A percentile compares a stretch with the other conserved stretches of the same genome.
Conservation (phyloP, 805 yeast species). For the Saturnispora galanensis region DNA sequence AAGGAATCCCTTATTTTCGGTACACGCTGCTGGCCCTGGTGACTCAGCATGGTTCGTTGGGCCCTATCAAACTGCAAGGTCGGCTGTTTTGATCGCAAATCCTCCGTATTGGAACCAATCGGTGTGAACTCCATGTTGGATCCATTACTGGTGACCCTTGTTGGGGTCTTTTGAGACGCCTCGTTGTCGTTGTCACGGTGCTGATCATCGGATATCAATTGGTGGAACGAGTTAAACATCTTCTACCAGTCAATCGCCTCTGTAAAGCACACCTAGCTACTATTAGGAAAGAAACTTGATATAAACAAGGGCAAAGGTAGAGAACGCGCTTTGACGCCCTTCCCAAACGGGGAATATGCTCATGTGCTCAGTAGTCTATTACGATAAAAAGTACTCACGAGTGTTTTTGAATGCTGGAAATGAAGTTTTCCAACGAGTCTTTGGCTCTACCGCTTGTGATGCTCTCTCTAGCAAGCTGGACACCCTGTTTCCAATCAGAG, state of each 20-base stretch:
- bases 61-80: conserved; percentile 3
- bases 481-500: conserved; percentile 67
- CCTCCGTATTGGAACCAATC: conserved; percentile 8
- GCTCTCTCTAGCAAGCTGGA: conserved; percentile 56
- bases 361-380: background rate
- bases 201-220: conserved; percentile 24
- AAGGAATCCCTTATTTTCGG: conserved; percentile 1
- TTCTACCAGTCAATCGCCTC: background rate
- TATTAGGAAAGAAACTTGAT: too few species aligned
- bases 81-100: background rate
- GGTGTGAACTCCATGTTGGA: conserved; percentile 11
- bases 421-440: conserved; percentile 46
- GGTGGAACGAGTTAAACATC: conserved; percentile 24
- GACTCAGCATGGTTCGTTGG: background rate
- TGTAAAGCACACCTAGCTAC: background rate
- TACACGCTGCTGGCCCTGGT: conserved; percentile 1
- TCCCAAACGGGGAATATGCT: background rate
- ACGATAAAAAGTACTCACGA: conserved; percentile 7
- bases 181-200: conserved; percentile 6
- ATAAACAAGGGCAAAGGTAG: background rate
- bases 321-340: background rate
- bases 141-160: background rate
- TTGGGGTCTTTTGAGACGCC: conserved; percentile 1
- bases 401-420: conserved; percentile 24
- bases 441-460: conserved; percentile 62